Conservation (phyloP, 306 rosid genomes). For the Cicer yamashitae region DNA sequence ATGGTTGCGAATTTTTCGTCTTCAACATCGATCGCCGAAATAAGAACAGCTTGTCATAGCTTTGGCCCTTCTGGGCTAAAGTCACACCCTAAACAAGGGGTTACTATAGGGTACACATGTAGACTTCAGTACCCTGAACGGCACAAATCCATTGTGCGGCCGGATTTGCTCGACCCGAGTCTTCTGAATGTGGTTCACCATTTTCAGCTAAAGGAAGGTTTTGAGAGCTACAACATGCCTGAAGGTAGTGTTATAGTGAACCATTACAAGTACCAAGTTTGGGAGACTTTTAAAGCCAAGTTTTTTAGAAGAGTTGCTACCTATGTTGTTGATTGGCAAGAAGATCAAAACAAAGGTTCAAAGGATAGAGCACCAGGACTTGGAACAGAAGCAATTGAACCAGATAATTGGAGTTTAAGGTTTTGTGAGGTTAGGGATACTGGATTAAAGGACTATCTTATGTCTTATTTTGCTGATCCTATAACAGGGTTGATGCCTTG, state of each 20-base stretch:
- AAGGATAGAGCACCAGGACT: constrained; percentile 97
- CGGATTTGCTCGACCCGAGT: constrained; percentile 67
- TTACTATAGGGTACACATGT: constrained; percentile 87
- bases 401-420: constrained; percentile 73
- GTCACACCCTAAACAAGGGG: constrained; percentile 67
- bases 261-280: constrained; percentile 96
- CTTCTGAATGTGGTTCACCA: constrained; percentile 93
- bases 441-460: constrained; percentile 73
- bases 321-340: constrained; percentile 92
- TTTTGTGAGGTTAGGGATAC: constrained; percentile 97
- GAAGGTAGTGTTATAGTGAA: constrained; percentile 65
- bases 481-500: constrained; percentile 80
- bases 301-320: constrained; percentile 94
- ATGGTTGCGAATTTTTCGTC: constrained; percentile 65
- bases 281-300: constrained; percentile 85
- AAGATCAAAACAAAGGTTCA: constrained; percentile 87
- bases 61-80: constrained; percentile 93
- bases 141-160: constrained; percentile 87
- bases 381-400: constrained; percentile 89
- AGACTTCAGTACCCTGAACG: constrained; percentile 71
- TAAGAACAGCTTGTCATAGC: constrained; percentile 85
- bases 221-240: constrained; percentile 51
- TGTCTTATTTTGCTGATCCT: constrained; percentile 69
- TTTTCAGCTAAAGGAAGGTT: constrained; percentile 72
- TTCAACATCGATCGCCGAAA: constrained; percentile 62